Evolutionary conservation across 257 asterid genomes (phyloP).

Genomic region (Voacanga thouarsii): DNA sequence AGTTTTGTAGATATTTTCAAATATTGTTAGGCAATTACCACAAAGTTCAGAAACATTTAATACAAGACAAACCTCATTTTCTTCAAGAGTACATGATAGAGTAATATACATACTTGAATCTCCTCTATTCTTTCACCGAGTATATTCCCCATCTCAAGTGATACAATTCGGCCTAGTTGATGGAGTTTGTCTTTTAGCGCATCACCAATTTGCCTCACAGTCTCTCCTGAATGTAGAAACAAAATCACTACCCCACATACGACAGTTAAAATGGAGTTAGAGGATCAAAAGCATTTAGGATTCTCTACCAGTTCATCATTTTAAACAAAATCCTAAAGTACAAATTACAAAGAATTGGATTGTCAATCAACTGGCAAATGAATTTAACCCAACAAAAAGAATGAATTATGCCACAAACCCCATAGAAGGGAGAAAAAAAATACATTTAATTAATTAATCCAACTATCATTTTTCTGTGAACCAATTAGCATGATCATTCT

Average conservation of each 20-base stretch:
- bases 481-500: neutral
- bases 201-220: constrained; percentile 98
- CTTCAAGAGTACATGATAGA: neutral
- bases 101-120: constrained; percentile 63
- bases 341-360: neutral
- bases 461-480: neutral
- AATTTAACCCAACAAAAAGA: neutral
- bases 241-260: neutral
- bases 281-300: neutral
- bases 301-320: neutral
- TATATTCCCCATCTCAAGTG: constrained; percentile 98
- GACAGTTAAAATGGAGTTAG: neutral
- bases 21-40: no score
- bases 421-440: no score
- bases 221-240: constrained; percentile 62
- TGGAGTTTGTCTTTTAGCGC: constrained; percentile 79
- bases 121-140: constrained; percentile 98
- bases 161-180: constrained; percentile 88
- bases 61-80: no score
- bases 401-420: neutral
- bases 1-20: no score
- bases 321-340: constrained; percentile 1
- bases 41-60: no score
- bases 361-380: neutral
- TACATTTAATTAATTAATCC: neutral